A percentile compares a stretch with the other conserved stretches of the same genome.
These are phyloP conservation scores for Stentor coeruleus DNA, from an alignment of 73 alveolate genomes.

Conservation along the genomic window DNA sequence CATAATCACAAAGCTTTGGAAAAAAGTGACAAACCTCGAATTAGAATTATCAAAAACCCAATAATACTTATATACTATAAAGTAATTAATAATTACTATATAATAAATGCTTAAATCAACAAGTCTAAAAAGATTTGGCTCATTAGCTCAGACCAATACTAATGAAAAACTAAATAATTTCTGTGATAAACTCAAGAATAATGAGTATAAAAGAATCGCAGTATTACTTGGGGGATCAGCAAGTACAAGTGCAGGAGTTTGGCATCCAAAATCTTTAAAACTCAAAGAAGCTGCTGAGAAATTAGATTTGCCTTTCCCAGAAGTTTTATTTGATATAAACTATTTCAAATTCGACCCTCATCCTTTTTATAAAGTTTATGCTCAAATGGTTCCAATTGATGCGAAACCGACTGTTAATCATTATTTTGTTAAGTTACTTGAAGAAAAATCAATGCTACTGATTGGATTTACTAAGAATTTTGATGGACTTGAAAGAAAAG, in stretches of 20 bases:
- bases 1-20: neutral
- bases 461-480: slow-evolving; percentile 61
- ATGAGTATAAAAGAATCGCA: slow-evolving; percentile 30
- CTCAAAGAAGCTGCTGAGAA: neutral
- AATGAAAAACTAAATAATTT: too few relatives aligned
- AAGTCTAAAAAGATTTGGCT: too few relatives aligned
- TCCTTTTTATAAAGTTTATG: slow-evolving; percentile 40
- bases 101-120: too few relatives aligned
- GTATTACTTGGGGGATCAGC: slow-evolving; percentile 70
- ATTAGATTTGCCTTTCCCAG: slow-evolving; percentile 34
- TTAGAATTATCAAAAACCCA: neutral
- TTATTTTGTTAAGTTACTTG: slow-evolving; percentile 29
- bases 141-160: too few relatives aligned
- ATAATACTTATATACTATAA: too few relatives aligned
- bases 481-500: slow-evolving; percentile 58
- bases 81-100: too few relatives aligned
- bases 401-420: slow-evolving; percentile 41
- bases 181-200: too few relatives aligned
- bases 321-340: slow-evolving; percentile 57
- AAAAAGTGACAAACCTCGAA: neutral
- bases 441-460: slow-evolving; percentile 34
- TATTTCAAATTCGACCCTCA: slow-evolving; percentile 57
- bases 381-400: slow-evolving; percentile 31
- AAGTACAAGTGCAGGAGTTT: slow-evolving; percentile 63
- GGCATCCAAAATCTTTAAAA: slow-evolving; percentile 54